Evolutionary conservation across 257 asterid species (phyloP).

Genomic region (Eustoma russellianum): DNA sequence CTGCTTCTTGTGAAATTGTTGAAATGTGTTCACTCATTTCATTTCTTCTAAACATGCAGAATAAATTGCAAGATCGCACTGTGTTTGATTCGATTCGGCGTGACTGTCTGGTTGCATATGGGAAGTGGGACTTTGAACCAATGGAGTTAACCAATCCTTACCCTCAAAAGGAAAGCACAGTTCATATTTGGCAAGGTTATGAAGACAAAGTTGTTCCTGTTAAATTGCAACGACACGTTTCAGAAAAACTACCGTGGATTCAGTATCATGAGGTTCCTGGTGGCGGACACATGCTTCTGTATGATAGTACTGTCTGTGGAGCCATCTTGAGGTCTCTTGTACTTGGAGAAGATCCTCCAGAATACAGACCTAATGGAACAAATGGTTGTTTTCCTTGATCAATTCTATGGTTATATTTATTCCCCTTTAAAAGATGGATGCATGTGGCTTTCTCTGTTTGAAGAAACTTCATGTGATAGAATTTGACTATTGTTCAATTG

Average conservation of each 20-base stretch:
- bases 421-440: slow-evolving; percentile 6
- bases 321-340: slow-evolving; percentile 80
- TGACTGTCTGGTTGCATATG: slow-evolving; percentile 70
- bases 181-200: slow-evolving; percentile 46
- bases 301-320: slow-evolving; percentile 74
- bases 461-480: neutral
- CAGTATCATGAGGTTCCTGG: slow-evolving; percentile 86
- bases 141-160: slow-evolving; percentile 54
- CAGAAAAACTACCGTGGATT: slow-evolving; percentile 76
- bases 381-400: slow-evolving; percentile 22
- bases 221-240: slow-evolving; percentile 56
- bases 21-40: neutral
- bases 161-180: slow-evolving; percentile 18
- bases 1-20: neutral
- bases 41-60: slow-evolving; percentile 23
- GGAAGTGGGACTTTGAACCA: slow-evolving; percentile 94
- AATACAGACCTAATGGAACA: slow-evolving; percentile 38
- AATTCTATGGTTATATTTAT: slow-evolving; percentile 30
- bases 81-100: slow-evolving; percentile 64
- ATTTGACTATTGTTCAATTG: too few species aligned
- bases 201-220: slow-evolving; percentile 47
- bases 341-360: slow-evolving; percentile 65
- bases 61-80: slow-evolving; percentile 35
- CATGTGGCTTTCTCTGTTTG: slow-evolving; percentile 19
- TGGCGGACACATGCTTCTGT: slow-evolving; percentile 86